A percentile compares a stretch with the other conserved stretches of the same genome.
phyloP scores from a whole-genome alignment of 2,329 filamentous ascomycete species.

The Massarina eburnea region DNA sequence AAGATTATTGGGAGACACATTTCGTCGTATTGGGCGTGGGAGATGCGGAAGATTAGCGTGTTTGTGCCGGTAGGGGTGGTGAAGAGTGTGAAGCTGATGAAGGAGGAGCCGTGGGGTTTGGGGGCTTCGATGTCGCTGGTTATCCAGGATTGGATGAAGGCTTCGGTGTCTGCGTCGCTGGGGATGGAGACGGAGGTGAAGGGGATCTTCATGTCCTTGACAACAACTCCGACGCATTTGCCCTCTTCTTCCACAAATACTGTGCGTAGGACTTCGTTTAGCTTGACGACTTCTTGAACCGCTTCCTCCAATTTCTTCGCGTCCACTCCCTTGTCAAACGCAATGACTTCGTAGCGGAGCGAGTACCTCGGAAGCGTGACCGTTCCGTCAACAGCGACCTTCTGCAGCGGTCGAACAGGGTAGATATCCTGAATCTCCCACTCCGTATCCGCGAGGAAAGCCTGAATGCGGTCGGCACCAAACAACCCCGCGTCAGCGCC shows the following conservation, averaged over 20 bases:
- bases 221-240: slow-evolving; percentile 59
- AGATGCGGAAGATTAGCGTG: slow-evolving; percentile 63
- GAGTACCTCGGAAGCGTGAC: slow-evolving; percentile 62
- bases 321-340: slow-evolving; percentile 58
- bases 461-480: slow-evolving; percentile 52
- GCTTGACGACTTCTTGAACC: slow-evolving; percentile 59
- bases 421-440: slow-evolving; percentile 60
- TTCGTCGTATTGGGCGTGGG: slow-evolving; percentile 70
- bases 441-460: slow-evolving; percentile 53
- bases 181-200: slow-evolving; percentile 44
- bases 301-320: slow-evolving; percentile 51
- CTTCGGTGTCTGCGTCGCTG: slow-evolving; percentile 54
- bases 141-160: slow-evolving; percentile 58
- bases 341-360: slow-evolving; percentile 65
- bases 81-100: slow-evolving; percentile 50
- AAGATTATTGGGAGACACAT: slow-evolving; percentile 66
- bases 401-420: slow-evolving; percentile 61
- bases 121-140: slow-evolving; percentile 58
- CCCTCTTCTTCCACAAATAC: slow-evolving; percentile 59
- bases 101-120: slow-evolving; percentile 58
- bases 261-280: slow-evolving; percentile 67
- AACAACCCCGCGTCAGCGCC: slow-evolving; percentile 48
- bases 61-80: slow-evolving; percentile 57
- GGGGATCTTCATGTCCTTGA: slow-evolving; percentile 56
- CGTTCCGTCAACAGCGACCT: slow-evolving; percentile 61